Evolutionary conservation across 495 filamentous ascomycete genomes (phyloP).

Genomic region (Trichocladium uniseriatum): DNA sequence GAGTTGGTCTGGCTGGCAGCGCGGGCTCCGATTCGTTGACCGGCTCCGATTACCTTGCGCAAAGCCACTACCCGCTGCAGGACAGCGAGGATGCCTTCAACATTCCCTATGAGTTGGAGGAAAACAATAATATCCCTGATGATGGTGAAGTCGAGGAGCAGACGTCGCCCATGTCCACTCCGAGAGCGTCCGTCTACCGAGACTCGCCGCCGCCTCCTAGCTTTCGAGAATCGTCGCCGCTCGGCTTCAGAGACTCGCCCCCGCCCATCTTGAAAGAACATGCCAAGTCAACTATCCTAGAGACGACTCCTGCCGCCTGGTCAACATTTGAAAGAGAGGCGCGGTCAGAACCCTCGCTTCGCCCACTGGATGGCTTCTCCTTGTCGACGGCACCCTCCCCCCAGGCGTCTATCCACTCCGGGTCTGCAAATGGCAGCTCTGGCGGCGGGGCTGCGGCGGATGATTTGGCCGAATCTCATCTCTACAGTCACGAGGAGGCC

Average conservation of each 20-base stretch:
- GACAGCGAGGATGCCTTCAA: conserved; percentile 43
- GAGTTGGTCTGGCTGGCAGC: conserved; percentile 10
- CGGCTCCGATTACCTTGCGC: conserved; percentile 19
- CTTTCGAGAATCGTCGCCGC: no score
- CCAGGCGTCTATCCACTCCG: conserved; percentile 16
- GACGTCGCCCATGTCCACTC: conserved; percentile 36
- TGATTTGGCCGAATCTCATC: conserved; percentile 59
- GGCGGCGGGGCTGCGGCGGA: conserved; percentile 20
- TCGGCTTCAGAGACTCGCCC: conserved; percentile 21
- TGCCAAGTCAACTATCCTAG: conserved; percentile 29
- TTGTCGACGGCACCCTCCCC: conserved; percentile 14
- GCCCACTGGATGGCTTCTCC: conserved; percentile 11
- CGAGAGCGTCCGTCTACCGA: conserved; percentile 33
- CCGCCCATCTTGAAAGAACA: conserved; percentile 11
- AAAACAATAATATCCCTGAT: conserved; percentile 1
- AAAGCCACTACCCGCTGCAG: conserved; percentile 26
- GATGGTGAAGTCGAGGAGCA: conserved; percentile 15
- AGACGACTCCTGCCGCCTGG: conserved; percentile 23
- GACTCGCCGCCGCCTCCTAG: conserved; percentile 12
- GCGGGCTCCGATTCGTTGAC: conserved; percentile 11
- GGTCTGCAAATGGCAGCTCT: conserved; percentile 18
- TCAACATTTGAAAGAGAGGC: conserved; percentile 20
- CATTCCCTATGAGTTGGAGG: conserved; percentile 39
- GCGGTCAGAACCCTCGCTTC: conserved; percentile 32
- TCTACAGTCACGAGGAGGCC: conserved; percentile 86